Base-by-base conservation (phyloP, 805 yeast species). In the Metschnikowia corniflorae region DNA sequence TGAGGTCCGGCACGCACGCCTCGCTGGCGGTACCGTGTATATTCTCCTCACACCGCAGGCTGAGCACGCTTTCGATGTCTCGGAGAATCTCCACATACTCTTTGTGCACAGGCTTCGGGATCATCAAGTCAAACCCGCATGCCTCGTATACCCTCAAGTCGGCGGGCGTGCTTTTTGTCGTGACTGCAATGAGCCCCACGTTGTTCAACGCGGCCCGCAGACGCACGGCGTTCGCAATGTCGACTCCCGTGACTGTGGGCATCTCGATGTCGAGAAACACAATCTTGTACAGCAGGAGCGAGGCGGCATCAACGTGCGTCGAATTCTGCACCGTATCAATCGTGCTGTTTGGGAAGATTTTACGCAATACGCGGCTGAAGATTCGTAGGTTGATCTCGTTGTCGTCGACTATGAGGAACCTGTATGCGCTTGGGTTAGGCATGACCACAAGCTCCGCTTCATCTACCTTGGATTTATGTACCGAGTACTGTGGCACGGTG, bases 211-310 rank as follows among this genome's bases (percentile, higher is more conserved):
- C 19, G 2, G 39, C 21, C 30, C 31, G 22, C 29, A 31, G 31
- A 18, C 53, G 46, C 27, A 47, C 39, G 28, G 36, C 24, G 29
- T 26, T 26, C n/a, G 69, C 61, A 16, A 69, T 53, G 15, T 67
- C 68, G 6, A 63, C 50, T 9, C 74, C 74, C 14, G 62, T 50
- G 14, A 68, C 53, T 9, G 45, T 49, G 5, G 74, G 74, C 74
- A 69, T 69, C 41, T 69, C 74, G 21, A 69, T 69, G 44, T 69
- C 74, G 26, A 68, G 51, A 35, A 68, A 69, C 6, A 65, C 53
- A 21, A 61, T 46, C 15, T 43, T 33, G 23, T 42, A 44, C n/a
- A 35, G 39, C 33, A 31, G 40, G 12, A 49, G 40, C 5, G 12
- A 9, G 16, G 32, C 15, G 6, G 35, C n/a, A 38, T 66, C 65